Evolutionary conservation across 2,329 filamentous ascomycete species (phyloP), one percentile per base, ranked within the genome.

Genomic region (Lasiodiplodia theobromae): DNA sequence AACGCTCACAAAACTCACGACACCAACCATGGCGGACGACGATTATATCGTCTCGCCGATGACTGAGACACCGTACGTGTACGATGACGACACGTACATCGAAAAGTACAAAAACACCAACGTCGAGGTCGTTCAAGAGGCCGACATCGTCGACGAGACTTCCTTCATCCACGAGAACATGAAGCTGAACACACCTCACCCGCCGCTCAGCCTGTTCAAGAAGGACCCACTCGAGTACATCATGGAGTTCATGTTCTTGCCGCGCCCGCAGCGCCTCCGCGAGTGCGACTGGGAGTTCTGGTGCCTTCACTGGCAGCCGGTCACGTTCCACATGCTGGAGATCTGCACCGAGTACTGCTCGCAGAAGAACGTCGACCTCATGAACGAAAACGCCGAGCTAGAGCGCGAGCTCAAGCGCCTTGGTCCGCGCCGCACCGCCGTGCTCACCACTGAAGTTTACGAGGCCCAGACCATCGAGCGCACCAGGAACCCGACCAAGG

Each of bases 331-430:
- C 21, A 37, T 53, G 8, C 66, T 40, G 34, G 52, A 44, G 34
- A 49, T 34, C 21, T 23, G 56, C 56, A 44, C 34, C 56, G 56
- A 34, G 44, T 62, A 44, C 56, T 6, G 54, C 23, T 54, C 47
- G 21, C 8, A 4, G 28, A 52, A 40, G 54, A 57, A 63, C 18
- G n/a, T 34, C 23, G 25, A 16, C 12, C 12, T 62, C 34, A 68
- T 68, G 66, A 68, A 68, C 31, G 34, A 54, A 6, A 54, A 56
- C 23, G 66, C 49, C 10, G 66, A 62, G 34, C 56, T 68, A 2
- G 66, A 68, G 25, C 66, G 66, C 34, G 21, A 51, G 3, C 18
- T 63, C 37, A 68, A 68, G 16, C 16, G 28, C 21, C 31, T 34
- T n/a, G 66, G 66, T 10, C 31, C 56, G 14, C 66, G 66, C 23